phyloP scores from a whole-genome alignment of 352 stramenopile genomes.

The Lagenidium sp. region DNA sequence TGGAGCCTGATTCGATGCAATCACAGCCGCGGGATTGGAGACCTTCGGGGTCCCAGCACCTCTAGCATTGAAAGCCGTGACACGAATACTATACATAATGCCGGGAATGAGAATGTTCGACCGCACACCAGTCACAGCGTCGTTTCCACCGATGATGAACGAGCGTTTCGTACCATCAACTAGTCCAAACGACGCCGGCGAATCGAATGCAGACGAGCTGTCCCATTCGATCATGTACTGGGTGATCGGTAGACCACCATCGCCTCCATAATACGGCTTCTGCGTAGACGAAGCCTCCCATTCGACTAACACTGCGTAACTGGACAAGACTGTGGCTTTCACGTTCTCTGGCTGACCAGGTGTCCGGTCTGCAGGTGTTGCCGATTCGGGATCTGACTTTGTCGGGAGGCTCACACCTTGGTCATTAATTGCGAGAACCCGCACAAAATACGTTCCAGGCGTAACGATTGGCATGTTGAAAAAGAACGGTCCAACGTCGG shows the following conservation, averaged over 20 bases:
- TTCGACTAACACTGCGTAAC: conserved; percentile 86
- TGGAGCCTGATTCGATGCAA: conserved; percentile 53
- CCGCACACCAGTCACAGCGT: conserved; percentile 90
- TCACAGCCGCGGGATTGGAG: conserved; percentile 33
- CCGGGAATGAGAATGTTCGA: conserved; percentile 72
- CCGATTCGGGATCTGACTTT: conserved; percentile 34
- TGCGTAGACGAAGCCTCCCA: conserved; percentile 84
- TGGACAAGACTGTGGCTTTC: conserved; percentile 71
- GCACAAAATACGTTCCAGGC: conserved; percentile 73
- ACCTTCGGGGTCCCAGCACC: conserved; percentile 36
- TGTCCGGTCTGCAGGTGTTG: conserved; percentile 50
- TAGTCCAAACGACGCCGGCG: conserved; percentile 64
- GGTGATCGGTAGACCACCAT: conserved; percentile 89
- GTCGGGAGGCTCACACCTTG: conserved; percentile 56
- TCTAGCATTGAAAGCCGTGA: conserved; percentile 72
- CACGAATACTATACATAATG: conserved; percentile 66
- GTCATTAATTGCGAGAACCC: conserved; percentile 90
- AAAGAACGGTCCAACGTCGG: conserved; percentile 63
- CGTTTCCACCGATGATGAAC: conserved; percentile 89
- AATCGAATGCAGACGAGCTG: conserved; percentile 81
- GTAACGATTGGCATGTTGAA: conserved; percentile 85
- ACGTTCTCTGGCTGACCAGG: conserved; percentile 65
- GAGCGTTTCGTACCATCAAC: conserved; percentile 31
- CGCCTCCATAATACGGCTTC: conserved; percentile 83
- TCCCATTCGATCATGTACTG: conserved; percentile 97